phyloP scores from a whole-genome alignment of 2,329 filamentous ascomycete genomes.

The Sclerotiophoma versabilis region DNA sequence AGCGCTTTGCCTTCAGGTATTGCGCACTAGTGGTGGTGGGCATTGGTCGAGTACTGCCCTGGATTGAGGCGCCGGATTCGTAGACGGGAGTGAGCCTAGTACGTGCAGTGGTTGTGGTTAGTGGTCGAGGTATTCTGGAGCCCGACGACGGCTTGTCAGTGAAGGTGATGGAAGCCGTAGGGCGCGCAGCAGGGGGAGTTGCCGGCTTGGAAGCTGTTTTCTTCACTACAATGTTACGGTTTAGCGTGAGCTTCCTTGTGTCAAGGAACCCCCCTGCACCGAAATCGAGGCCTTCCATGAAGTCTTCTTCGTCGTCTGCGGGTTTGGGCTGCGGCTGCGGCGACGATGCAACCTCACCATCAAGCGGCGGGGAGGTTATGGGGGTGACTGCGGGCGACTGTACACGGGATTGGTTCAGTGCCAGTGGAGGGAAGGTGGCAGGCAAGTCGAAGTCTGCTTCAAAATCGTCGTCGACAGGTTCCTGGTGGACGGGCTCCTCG shows the following conservation, averaged over 20 bases:
- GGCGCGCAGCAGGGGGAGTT: conserved; percentile 72
- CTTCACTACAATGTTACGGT: conserved; percentile 92
- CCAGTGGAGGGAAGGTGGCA: conserved; percentile 11
- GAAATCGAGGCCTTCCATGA: conserved; percentile 85
- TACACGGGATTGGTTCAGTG: conserved; percentile 3
- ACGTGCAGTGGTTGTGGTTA: conserved; percentile 50
- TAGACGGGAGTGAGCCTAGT: conserved; percentile 86
- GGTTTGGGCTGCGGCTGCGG: conserved; percentile 30
- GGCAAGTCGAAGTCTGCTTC: conserved; percentile 23
- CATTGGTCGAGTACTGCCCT: conserved; percentile 63
- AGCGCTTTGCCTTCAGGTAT: conserved; percentile 66
- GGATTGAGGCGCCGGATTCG: conserved; percentile 79
- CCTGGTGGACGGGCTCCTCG: conserved; percentile 13
- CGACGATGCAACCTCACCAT: conserved; percentile 27
- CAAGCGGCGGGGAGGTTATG: conserved; percentile 25
- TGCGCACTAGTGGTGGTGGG: conserved; percentile 62
- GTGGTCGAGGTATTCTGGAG: conserved; percentile 82
- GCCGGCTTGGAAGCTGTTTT: conserved; percentile 62
- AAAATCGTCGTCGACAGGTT: conserved; percentile 16
- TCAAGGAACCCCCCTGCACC: conserved; percentile 84
- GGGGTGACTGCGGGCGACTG: conserved; percentile 27
- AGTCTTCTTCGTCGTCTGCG: conserved; percentile 68
- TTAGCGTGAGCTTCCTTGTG: conserved; percentile 79
- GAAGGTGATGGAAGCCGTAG: conserved; percentile 87
- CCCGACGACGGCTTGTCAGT: conserved; percentile 70